These are phyloP conservation scores for Alternaria arbusti DNA, from an alignment of 2,329 filamentous ascomycete species.

Conservation along the genomic window DNA sequence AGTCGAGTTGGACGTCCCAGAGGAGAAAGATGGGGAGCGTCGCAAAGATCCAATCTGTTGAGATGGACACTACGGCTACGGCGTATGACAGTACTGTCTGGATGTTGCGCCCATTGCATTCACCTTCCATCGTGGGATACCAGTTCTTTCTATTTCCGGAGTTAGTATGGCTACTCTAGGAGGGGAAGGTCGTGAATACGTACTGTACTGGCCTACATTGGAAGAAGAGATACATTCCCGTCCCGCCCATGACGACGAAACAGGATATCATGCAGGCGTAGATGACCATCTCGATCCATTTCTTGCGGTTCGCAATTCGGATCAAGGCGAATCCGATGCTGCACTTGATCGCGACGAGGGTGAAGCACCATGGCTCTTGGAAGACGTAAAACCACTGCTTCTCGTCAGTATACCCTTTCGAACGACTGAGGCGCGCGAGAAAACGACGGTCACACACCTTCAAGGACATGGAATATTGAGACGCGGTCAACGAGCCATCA, in stretches of 20 bases:
- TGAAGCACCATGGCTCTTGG: slow-evolving; percentile 13
- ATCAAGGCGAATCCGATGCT: slow-evolving; percentile 12
- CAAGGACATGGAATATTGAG: slow-evolving; percentile 6
- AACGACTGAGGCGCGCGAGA: background rate
- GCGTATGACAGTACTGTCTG: slow-evolving; percentile 10
- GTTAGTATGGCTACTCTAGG: background rate
- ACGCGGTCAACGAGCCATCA: background rate
- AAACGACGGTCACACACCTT: background rate
- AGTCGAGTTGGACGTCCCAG: slow-evolving; percentile 10
- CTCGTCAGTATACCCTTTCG: background rate
- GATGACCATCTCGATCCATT: slow-evolving; percentile 11
- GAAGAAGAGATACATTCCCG: slow-evolving; percentile 9
- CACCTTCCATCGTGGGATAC: background rate
- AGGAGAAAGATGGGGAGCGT: slow-evolving; percentile 8
- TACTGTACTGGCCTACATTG: slow-evolving; percentile 9
- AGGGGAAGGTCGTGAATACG: background rate
- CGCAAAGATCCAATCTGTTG: slow-evolving; percentile 12
- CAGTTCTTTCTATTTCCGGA: background rate
- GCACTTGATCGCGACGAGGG: slow-evolving; percentile 9
- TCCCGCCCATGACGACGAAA: slow-evolving; percentile 8
- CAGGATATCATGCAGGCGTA: slow-evolving; percentile 3
- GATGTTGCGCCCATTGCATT: slow-evolving; percentile 1
- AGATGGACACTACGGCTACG: slow-evolving; percentile 6
- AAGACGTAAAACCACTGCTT: slow-evolving; percentile 12
- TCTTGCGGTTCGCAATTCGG: slow-evolving; percentile 9